These are phyloP conservation scores for Microbotryum silenes-acaulis DNA, from an alignment of 1,284 basidiomycete genomes.

Conservation along the genomic window DNA sequence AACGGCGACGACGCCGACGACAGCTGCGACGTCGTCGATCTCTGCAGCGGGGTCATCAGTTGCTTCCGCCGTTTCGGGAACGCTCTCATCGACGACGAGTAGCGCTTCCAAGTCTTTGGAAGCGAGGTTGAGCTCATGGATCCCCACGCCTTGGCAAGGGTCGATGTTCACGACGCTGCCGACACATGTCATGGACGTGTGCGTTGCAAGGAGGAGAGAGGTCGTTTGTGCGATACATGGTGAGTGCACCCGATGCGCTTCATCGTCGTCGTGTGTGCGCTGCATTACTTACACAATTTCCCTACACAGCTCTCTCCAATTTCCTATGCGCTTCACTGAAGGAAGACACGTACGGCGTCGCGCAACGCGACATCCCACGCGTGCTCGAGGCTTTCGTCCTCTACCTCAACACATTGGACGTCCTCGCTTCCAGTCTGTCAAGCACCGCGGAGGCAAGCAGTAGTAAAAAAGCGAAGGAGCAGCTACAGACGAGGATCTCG, in stretches of 20 bases:
- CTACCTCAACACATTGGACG: conserved; percentile 59
- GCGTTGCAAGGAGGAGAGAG: conserved; percentile 10
- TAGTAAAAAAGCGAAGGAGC: conserved; percentile 37
- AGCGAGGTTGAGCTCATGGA: conserved; percentile 11
- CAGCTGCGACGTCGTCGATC: not conserved
- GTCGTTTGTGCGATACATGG: conserved; percentile 23
- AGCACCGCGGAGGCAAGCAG: not conserved
- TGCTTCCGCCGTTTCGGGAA: not conserved
- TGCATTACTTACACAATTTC: too few relatives aligned
- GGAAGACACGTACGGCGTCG: conserved; percentile 71
- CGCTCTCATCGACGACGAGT: conserved; percentile 2
- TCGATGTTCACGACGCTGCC: conserved; percentile 12
- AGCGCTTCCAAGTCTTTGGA: conserved; percentile 12
- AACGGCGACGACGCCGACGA: conserved; percentile 1
- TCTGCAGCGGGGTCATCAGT: too few relatives aligned
- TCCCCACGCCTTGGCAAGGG: conserved; percentile 8
- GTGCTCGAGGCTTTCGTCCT: conserved; percentile 65
- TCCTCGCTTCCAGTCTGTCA: conserved; percentile 45
- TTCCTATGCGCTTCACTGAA: conserved; percentile 62
- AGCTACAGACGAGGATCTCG: conserved; percentile 39
- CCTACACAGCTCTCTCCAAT: conserved; percentile 54
- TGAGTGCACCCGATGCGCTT: conserved; percentile 3
- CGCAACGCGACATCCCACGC: conserved; percentile 71
- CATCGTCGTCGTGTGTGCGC: too few relatives aligned
- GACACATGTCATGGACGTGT: conserved; percentile 8